Percentiles rank a stretch among this genome's conserved stretches.
These are phyloP conservation scores for Clarireedia paspali DNA, from an alignment of 2,329 filamentous ascomycete genomes.

Conservation along the genomic window DNA sequence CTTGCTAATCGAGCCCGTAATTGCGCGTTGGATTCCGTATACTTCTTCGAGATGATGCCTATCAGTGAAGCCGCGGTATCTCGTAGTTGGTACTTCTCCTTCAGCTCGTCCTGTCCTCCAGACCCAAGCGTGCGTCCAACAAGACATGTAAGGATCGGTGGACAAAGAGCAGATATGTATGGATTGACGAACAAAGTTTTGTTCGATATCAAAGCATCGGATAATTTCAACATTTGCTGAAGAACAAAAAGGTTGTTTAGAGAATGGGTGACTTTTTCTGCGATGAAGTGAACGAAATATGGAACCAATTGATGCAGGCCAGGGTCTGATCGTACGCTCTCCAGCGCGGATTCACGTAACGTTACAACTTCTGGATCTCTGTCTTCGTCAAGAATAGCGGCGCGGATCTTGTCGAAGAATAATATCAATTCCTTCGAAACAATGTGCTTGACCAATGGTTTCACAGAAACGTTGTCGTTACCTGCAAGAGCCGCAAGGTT, in stretches of 20 bases:
- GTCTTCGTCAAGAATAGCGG: conserved; percentile 78
- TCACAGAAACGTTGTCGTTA: conserved; percentile 74
- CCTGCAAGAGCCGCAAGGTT: conserved; percentile 77
- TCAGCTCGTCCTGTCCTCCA: conserved; percentile 43
- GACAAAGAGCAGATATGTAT: conserved; percentile 60
- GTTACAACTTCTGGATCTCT: conserved; percentile 67
- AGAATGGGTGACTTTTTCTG: conserved; percentile 91
- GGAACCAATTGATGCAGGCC: conserved; percentile 92
- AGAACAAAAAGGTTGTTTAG: conserved; percentile 85
- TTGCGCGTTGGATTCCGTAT: conserved; percentile 70
- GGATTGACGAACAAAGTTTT: conserved; percentile 64
- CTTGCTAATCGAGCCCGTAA: conserved; percentile 82
- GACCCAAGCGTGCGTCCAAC: conserved; percentile 64
- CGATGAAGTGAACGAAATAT: conserved; percentile 93
- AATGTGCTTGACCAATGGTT: conserved; percentile 90
- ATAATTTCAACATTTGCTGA: conserved; percentile 86
- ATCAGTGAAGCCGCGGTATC: conserved; percentile 80
- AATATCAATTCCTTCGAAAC: conserved; percentile 92
- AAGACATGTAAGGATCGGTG: conserved; percentile 85
- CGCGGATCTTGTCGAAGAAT: conserved; percentile 93
- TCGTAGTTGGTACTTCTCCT: conserved; percentile 70
- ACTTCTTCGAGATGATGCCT: conserved; percentile 71
- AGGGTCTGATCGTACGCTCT: conserved; percentile 79
- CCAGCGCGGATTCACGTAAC: conserved; percentile 76
- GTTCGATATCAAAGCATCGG: conserved; percentile 77